A percentile compares a stretch with the other conserved stretches of the same genome.
These are phyloP conservation scores for Colletotrichum sp. DNA, from an alignment of 2,329 filamentous ascomycete species.

Conservation along the genomic window DNA sequence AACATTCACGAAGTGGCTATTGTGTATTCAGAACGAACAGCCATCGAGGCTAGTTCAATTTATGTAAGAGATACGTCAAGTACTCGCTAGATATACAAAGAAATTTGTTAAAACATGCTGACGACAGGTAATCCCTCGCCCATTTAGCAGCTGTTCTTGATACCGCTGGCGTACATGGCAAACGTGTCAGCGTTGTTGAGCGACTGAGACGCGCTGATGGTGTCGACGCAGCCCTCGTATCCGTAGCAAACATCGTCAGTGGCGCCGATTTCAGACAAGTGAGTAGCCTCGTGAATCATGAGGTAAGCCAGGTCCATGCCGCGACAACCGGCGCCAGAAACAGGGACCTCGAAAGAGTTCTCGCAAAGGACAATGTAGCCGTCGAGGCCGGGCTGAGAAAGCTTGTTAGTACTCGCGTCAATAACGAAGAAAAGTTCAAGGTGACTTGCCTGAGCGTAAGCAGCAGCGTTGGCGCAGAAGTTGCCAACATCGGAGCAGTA, in stretches of 20 bases:
- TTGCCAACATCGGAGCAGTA: conserved; percentile 55
- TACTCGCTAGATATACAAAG: not conserved
- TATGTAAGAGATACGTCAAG: not conserved
- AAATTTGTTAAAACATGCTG: not conserved
- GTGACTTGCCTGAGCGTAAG: conserved; percentile 56
- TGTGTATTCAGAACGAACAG: not conserved
- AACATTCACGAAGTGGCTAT: not conserved
- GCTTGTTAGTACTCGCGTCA: not conserved
- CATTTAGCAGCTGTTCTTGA: not conserved
- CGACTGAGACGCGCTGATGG: conserved; percentile 8
- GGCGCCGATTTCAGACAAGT: conserved; percentile 60
- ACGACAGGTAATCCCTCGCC: not conserved
- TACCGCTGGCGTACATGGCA: conserved; percentile 18
- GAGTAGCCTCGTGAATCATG: conserved; percentile 69
- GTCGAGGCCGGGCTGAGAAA: conserved; percentile 39
- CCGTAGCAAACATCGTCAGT: conserved; percentile 39
- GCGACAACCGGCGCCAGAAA: conserved; percentile 58
- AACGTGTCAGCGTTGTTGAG: conserved; percentile 22
- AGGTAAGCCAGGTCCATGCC: conserved; percentile 60
- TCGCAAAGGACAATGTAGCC: conserved; percentile 67
- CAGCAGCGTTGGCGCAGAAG: conserved; percentile 58
- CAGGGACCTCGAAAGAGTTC: conserved; percentile 60
- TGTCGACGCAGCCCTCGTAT: conserved; percentile 25
- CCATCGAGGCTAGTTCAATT: not conserved
- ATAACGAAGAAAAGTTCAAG: not conserved